A percentile compares a stretch with the other conserved stretches of the same genome.
phyloP scores from a whole-genome alignment of 805 yeast genomes.

The Saturnispora gosingensis region DNA sequence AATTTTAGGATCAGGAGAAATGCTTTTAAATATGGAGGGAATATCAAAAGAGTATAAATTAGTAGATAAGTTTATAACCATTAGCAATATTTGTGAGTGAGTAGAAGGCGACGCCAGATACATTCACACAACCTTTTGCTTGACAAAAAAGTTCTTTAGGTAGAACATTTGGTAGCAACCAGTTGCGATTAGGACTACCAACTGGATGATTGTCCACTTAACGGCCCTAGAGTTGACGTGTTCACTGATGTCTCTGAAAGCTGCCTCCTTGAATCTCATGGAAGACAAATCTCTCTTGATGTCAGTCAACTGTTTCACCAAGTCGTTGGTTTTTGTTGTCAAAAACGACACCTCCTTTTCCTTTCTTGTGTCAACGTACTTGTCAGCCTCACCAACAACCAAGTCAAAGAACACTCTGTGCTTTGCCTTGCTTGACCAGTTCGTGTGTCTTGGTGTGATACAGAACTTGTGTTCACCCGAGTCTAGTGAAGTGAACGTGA shows the following conservation, averaged over 20 bases:
- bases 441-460: conserved; percentile 42
- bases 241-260: conserved; percentile 66
- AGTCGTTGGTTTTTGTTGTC: conserved; percentile 46
- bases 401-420: conserved; percentile 67
- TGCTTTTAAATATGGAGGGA: neutral
- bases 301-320: conserved; percentile 48
- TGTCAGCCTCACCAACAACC: conserved; percentile 54
- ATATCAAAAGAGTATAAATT: neutral
- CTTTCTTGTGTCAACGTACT: conserved; percentile 60
- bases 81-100: neutral
- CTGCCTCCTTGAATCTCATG: conserved; percentile 67
- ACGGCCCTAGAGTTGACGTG: conserved; percentile 59
- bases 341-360: conserved; percentile 45
- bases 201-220: conserved; percentile 64
- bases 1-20: neutral
- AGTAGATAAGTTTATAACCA: neutral
- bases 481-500: conserved; percentile 64
- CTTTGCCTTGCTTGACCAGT: conserved; percentile 37
- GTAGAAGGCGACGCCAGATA: neutral
- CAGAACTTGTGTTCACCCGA: conserved; percentile 76
- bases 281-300: conserved; percentile 57
- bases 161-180: conserved; percentile 70
- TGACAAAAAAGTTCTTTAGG: conserved; percentile 66
- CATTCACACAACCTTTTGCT: conserved; percentile 55
- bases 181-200: conserved; percentile 53